phyloP scores from a whole-genome alignment of 441 rosid genomes.

The Populus hybrid region DNA sequence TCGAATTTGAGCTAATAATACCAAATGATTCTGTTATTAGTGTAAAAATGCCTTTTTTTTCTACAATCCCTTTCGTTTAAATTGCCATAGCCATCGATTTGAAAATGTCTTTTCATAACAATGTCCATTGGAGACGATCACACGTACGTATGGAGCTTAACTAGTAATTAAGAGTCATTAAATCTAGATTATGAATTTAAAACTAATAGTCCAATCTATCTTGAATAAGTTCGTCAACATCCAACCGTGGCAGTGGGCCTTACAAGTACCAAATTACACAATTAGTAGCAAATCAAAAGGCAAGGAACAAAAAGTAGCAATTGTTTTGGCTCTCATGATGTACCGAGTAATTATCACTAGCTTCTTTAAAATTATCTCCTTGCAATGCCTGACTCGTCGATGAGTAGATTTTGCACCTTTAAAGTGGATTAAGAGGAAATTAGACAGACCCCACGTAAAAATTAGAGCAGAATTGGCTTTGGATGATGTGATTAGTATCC shows the following conservation, averaged over 20 bases:
- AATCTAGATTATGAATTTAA: not conserved
- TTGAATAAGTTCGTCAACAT: not conserved
- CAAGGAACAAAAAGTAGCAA: not conserved
- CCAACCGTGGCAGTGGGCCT: not conserved
- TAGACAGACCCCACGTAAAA: not conserved
- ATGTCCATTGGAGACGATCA: no score
- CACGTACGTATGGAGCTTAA: no score
- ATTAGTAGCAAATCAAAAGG: not conserved
- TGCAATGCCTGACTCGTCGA: not conserved
- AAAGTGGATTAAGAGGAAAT: not conserved
- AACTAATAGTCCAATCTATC: not conserved
- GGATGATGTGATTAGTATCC: conserved; percentile 23
- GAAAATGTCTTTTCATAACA: no score
- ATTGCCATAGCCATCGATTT: no score
- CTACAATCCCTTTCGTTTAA: no score
- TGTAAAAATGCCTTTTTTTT: no score
- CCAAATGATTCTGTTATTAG: no score
- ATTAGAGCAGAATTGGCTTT: not conserved
- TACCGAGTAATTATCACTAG: not conserved
- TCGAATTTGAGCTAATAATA: no score
- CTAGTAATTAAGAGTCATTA: not conserved
- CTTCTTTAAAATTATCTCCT: not conserved
- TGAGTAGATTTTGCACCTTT: not conserved
- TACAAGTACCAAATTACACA: not conserved
- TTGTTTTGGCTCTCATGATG: not conserved